A percentile compares a stretch with the other conserved stretches of the same genome.
These are phyloP conservation scores for Vinca major DNA, from an alignment of 305 asterid genomes.

Conservation along the genomic window DNA sequence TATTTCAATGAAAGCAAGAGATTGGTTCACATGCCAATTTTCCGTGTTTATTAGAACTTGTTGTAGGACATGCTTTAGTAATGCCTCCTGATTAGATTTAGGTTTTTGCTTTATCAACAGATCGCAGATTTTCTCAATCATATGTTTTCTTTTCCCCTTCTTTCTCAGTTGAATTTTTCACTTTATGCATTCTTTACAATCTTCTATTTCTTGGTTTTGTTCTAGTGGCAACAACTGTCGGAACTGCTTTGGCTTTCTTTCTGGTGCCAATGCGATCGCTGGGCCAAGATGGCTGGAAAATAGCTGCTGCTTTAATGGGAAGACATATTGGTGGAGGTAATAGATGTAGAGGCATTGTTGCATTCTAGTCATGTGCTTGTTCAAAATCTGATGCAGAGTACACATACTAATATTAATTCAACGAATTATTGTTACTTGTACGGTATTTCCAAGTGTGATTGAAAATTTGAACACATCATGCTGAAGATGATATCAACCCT, in stretches of 20 bases:
- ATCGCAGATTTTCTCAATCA: too few relatives aligned
- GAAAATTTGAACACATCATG: not conserved
- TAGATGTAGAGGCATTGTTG: not conserved
- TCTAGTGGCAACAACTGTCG: conserved; percentile 80
- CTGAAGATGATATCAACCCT: not conserved
- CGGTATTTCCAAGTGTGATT: not conserved
- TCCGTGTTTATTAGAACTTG: not conserved
- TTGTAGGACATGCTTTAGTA: not conserved
- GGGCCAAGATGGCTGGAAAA: conserved; percentile 83
- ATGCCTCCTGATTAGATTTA: not conserved
- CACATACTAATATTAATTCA: not conserved
- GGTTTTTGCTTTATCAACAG: not conserved
- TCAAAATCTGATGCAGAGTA: not conserved
- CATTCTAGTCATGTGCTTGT: not conserved
- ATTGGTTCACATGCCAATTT: not conserved
- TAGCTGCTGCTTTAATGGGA: conserved; percentile 97
- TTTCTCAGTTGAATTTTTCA: not conserved
- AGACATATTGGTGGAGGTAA: conserved; percentile 98
- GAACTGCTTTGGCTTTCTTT: conserved; percentile 61
- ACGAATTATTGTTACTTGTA: not conserved
- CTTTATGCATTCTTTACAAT: not conserved
- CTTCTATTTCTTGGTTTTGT: not conserved
- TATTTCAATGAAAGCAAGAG: not conserved
- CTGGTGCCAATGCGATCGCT: conserved; percentile 84
- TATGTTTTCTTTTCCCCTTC: not conserved